phyloP scores from a whole-genome alignment of 352 stramenopile genomes.

The Detonula confervacea region DNA sequence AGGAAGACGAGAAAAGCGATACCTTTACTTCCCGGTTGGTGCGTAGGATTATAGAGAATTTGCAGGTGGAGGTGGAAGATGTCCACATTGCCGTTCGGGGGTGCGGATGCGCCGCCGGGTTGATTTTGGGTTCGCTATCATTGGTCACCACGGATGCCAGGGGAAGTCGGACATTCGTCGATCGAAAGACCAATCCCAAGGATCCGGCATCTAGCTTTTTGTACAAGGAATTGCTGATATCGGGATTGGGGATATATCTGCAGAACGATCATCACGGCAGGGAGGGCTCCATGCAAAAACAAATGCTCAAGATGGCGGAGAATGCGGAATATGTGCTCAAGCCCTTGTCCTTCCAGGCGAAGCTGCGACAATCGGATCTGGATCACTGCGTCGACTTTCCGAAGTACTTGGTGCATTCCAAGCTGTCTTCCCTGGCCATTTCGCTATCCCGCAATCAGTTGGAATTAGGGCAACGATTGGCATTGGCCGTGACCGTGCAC shows the following conservation, averaged over 20 bases:
- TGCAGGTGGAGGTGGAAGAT: slow-evolving; percentile 84
- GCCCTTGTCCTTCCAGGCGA: slow-evolving; percentile 80
- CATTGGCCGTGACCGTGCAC: slow-evolving; percentile 44
- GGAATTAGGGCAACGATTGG: slow-evolving; percentile 71
- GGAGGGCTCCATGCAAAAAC: slow-evolving; percentile 17
- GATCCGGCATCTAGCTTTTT: slow-evolving; percentile 65
- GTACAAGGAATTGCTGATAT: slow-evolving; percentile 77
- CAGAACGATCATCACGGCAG: slow-evolving; percentile 52
- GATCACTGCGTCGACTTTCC: slow-evolving; percentile 76
- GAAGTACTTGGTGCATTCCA: slow-evolving; percentile 82
- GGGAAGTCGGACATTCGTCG: slow-evolving; percentile 78
- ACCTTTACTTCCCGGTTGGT: slow-evolving; percentile 74
- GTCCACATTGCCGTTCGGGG: slow-evolving; percentile 72
- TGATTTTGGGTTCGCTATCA: slow-evolving; percentile 72
- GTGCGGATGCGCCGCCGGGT: slow-evolving; percentile 61
- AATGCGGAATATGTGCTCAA: slow-evolving; percentile 68
- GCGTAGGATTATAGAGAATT: slow-evolving; percentile 83
- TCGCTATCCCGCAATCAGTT: slow-evolving; percentile 73
- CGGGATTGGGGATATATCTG: slow-evolving; percentile 81
- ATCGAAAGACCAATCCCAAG: slow-evolving; percentile 60
- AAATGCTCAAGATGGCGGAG: slow-evolving; percentile 14
- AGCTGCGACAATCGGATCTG: slow-evolving; percentile 76
- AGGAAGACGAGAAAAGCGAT: not conserved
- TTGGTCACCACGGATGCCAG: slow-evolving; percentile 76
- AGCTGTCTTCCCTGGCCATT: slow-evolving; percentile 76